phyloP scores from a whole-genome alignment of 2,329 filamentous ascomycete genomes.

The Fusarium chaquense region DNA sequence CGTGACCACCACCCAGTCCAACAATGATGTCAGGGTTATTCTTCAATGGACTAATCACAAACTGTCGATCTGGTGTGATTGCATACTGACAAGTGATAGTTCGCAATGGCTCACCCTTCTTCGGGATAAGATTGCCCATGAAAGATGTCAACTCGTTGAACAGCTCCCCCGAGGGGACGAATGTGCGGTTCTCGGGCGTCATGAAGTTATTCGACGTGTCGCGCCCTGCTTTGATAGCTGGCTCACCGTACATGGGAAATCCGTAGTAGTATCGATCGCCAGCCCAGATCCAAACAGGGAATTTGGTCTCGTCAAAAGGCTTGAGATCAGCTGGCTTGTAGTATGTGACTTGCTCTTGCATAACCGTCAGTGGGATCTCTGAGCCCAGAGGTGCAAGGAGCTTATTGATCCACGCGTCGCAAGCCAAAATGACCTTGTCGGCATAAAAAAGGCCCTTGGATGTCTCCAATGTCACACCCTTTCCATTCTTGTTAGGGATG shows the following conservation, averaged over 20 bases:
- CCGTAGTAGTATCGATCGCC: conserved; percentile 24
- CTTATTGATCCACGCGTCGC: conserved; percentile 39
- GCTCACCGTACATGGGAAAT: conserved; percentile 32
- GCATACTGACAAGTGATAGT: conserved; percentile 48
- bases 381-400: conserved; percentile 23
- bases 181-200: conserved; percentile 30
- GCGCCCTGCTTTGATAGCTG: conserved; percentile 36
- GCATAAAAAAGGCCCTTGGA: conserved; percentile 21
- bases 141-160: conserved; percentile 17
- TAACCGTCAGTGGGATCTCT: conserved; percentile 31
- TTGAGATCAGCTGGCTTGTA: conserved; percentile 27
- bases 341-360: conserved; percentile 44
- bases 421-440: conserved; percentile 26
- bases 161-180: conserved; percentile 17
- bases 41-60: conserved; percentile 39
- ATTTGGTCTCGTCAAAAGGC: conserved; percentile 14
- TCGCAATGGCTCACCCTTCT: conserved; percentile 28
- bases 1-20: conserved; percentile 39
- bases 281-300: conserved; percentile 40
- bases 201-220: conserved; percentile 34
- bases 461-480: conserved; percentile 23
- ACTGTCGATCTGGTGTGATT: conserved; percentile 43
- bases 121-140: conserved; percentile 22
- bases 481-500: neutral
- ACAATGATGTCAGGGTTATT: conserved; percentile 36